Evolutionary conservation across 2,329 filamentous ascomycete species (phyloP).

Genomic region (Fusarium albidum): DNA sequence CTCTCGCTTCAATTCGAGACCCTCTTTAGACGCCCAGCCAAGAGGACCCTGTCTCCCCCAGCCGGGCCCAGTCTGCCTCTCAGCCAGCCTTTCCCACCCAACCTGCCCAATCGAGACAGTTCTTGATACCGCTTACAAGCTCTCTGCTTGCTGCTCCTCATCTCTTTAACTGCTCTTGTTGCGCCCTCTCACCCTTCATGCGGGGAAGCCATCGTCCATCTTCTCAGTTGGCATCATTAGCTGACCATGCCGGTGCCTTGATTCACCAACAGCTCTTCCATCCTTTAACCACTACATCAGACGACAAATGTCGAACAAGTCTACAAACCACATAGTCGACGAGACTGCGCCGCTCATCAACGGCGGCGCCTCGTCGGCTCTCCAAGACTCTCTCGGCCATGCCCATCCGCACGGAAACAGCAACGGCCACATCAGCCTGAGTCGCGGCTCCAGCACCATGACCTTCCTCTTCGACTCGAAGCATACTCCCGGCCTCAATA

Average conservation of each 20-base stretch:
- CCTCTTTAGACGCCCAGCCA: slow-evolving; percentile 13
- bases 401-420: slow-evolving; percentile 18
- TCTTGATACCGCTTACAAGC: background rate
- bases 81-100: slow-evolving; percentile 17
- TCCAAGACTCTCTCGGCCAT: slow-evolving; percentile 23
- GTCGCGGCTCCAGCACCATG: slow-evolving; percentile 34
- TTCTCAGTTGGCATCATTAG: background rate
- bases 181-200: slow-evolving; percentile 12
- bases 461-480: slow-evolving; percentile 59
- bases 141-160: slow-evolving; percentile 1
- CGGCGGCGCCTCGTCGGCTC: slow-evolving; percentile 42
- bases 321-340: slow-evolving; percentile 36
- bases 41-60: slow-evolving; percentile 14
- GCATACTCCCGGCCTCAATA: slow-evolving; percentile 61
- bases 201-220: background rate
- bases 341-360: slow-evolving; percentile 56
- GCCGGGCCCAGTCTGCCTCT: slow-evolving; percentile 27
- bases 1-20: background rate
- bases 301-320: slow-evolving; percentile 46
- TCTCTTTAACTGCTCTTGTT: slow-evolving; percentile 12
- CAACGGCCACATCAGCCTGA: slow-evolving; percentile 36
- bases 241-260: slow-evolving; percentile 44
- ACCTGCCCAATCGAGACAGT: slow-evolving; percentile 23
- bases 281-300: slow-evolving; percentile 36
- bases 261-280: slow-evolving; percentile 38